Evolutionary conservation across 805 yeast species (phyloP).

Genomic region (Wickerhamomyces canadensis): DNA sequence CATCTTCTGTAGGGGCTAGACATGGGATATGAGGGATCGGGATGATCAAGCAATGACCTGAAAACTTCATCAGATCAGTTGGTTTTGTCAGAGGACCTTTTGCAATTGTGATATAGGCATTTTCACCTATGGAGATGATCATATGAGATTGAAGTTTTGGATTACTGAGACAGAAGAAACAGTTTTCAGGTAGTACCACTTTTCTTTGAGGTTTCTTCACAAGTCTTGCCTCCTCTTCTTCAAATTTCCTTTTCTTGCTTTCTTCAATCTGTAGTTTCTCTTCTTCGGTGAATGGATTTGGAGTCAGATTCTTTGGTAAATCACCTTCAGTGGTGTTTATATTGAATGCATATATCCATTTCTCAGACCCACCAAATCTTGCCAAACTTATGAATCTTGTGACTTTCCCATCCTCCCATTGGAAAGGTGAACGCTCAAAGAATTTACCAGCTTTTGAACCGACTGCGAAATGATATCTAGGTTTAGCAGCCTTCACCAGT

Average conservation of each 20-base stretch:
- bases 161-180: conserved; percentile 82
- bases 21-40: conserved; percentile 72
- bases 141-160: conserved; percentile 74
- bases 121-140: conserved; percentile 68
- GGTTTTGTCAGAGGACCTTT: conserved; percentile 77
- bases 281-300: conserved; percentile 27
- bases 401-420: conserved; percentile 43
- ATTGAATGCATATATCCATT: conserved; percentile 77
- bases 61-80: conserved; percentile 42
- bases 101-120: conserved; percentile 67
- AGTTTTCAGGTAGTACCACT: conserved; percentile 49
- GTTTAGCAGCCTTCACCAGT: conserved; percentile 39
- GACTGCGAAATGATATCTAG: conserved; percentile 62
- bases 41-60: conserved; percentile 79
- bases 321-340: conserved; percentile 26
- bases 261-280: not conserved
- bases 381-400: conserved; percentile 67
- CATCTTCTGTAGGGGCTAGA: conserved; percentile 21
- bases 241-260: conserved; percentile 7
- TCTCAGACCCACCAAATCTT: conserved; percentile 45
- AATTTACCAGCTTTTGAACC: conserved; percentile 45
- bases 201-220: conserved; percentile 23
- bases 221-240: conserved; percentile 7
- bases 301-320: conserved; percentile 22
- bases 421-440: conserved; percentile 52